Evolutionary conservation across 805 yeast species (phyloP), one percentile per base, ranked within the genome.

Genomic region (Metschnikowia similis): DNA sequence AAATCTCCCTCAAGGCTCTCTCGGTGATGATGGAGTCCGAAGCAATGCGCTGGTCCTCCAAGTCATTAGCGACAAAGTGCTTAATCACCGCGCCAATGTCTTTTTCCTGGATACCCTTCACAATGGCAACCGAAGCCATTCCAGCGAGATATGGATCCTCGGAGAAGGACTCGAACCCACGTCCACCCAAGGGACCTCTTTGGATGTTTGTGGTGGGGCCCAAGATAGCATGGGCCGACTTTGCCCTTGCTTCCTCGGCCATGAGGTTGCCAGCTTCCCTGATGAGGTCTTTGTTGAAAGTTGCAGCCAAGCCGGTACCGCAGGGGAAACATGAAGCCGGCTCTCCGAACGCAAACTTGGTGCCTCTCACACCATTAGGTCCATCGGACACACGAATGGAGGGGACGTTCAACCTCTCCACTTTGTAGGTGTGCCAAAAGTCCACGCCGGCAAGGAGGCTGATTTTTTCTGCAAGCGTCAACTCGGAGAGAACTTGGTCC

Each of bases 401-500:
- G 2, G 82, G 83, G 37, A 81, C 59, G 17, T 67, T 70, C 30
- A 76, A 59, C 37, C 76, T 51, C 27, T 58, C 62, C 21, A 79
- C 66, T 0, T 72, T 58, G 47, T 49, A 56, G 2, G 83, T 79
- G 63, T 77, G 82, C 82, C 83, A 79, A 61, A 70, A 69, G 57
- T 79, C 82, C 39, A 61, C 59, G 32, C 82, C 79, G 14, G 75
- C 59, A 32, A 68, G 41, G n/a, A 75, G 63, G 3, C 56, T 44
- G 44, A 63, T 56, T 39, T 66, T 66, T 45, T 66, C 70, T 9
- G 52, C 51, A 3, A 61, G 48, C 26, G 68, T 61, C 45, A 69
- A 56, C 54, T 63, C 55, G 16, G 56, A 44, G 26, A 66, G 57
- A 2, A 51, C 50, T 31, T 53, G 37, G 37, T 66, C 69, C 45